phyloP scores from a whole-genome alignment of 2,329 filamentous ascomycete genomes.

The Aspergillus latus region DNA sequence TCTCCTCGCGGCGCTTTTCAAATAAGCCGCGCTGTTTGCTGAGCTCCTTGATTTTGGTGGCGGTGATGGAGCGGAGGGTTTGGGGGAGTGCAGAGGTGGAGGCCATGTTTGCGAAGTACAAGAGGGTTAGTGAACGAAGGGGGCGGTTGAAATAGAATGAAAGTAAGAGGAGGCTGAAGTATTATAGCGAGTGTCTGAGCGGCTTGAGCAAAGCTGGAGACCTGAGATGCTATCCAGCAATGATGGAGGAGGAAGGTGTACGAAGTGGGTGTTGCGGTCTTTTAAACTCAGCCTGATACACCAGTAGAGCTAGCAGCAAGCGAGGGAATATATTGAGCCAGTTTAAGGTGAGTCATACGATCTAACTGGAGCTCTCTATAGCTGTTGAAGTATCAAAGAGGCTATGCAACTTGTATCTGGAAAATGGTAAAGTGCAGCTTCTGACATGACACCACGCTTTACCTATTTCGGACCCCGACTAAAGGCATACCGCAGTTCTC shows the following conservation, averaged over 20 bases:
- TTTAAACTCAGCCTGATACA: background rate
- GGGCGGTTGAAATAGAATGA: background rate
- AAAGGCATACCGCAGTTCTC: too few relatives aligned
- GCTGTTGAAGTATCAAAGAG: background rate
- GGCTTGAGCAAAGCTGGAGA: background rate
- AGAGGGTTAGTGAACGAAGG: background rate
- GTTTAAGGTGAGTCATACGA: background rate
- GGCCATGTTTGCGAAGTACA: slow-evolving; percentile 24
- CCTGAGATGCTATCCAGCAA: background rate
- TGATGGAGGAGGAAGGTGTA: background rate
- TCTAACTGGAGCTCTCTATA: background rate
- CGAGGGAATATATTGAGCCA: background rate
- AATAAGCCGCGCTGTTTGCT: slow-evolving; percentile 53
- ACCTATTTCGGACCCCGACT: background rate
- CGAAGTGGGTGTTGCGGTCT: background rate
- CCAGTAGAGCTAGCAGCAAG: background rate
- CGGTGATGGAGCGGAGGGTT: slow-evolving; percentile 56
- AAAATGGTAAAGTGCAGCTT: background rate
- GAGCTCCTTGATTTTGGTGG: slow-evolving; percentile 59
- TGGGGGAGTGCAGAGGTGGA: slow-evolving; percentile 47
- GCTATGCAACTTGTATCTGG: background rate
- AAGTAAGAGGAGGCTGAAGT: background rate
- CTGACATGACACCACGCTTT: background rate
- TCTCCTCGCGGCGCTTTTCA: slow-evolving; percentile 46
- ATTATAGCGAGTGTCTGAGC: background rate